Evolutionary conservation across 164 flowering plant genomes (phyloP), one percentile per base, ranked within the genome.

Genomic region (Macadamia integrifolia): DNA sequence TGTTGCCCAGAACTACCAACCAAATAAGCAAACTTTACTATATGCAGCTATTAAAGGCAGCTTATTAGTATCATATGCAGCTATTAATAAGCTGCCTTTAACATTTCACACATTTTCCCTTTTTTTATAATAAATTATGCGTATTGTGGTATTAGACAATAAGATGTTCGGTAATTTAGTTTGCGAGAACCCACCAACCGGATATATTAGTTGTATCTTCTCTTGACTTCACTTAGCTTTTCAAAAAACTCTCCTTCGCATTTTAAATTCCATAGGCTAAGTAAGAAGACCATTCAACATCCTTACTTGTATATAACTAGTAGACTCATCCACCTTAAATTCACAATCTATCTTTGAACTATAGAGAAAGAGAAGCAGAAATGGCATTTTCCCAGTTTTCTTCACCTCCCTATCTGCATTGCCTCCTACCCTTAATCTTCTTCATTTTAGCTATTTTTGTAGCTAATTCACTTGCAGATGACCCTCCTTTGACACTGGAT

Each of bases 161-260:
- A 3, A 6, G 8, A 50, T n/a, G 49, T 75, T 74, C 65, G 76
- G 71, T 68, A 72, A 60, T 67, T 67, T 75, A 75, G 83, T 73
- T 76, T 69, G 48, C 52, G 71, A 77, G 60, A 40, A 62, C 73
- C 76, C 84, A 86, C 82, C 88, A 78, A 87, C 84, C 80, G 62
- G 46, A 69, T 23, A 75, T 62, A 77, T 82, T 89, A 72, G 95
- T 84, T 91, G 82, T 85, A 89, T 85, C 97, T 68, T 79, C 91
- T 80, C 56, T 89, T 91, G 97, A 91, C 95, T 75, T 66, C 61
- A 44, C 30, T 58, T 49, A 66, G 3, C 64, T 69, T 74, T 58
- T 48, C 67, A 30, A 71, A 63, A 55, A 71, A 69, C 71, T 71
- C 58, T 43, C 32, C 73, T 62, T 31, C 13, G 43, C n/a, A 57